Base-by-base conservation (phyloP, 2,329 filamentous ascomycete genomes). In the Aspergillus sp. region DNA sequence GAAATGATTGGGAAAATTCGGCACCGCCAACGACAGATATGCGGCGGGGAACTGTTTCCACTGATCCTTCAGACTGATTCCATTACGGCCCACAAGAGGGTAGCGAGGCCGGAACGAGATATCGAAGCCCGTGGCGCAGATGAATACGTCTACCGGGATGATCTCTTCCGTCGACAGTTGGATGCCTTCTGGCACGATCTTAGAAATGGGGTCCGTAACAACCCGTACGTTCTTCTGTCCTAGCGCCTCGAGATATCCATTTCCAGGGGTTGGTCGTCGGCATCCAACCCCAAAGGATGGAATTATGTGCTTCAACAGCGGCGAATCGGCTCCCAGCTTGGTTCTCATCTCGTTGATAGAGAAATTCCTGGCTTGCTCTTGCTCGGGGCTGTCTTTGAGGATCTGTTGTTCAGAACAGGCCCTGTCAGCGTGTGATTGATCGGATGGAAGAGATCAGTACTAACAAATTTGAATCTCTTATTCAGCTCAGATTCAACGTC, bases 1-100 rank as follows among this genome's bases (percentile, higher is more conserved):
- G 32, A 53, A 53, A 42, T 49, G 36, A n/a, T 58, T 81, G 6
- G 74, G 58, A 17, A 61, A 53, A 3, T 48, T 23, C 1, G 55
- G 42, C 4, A 49, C 53, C 2, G 57, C 53, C 11, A 65, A 47
- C 0, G 58, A 47, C 38, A 70, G 56, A 50, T 69, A 69, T 5
- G 65, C 61, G 47, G 63, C 43, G 5, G 66, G 60, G 3, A 49
- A 16, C 21, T 57, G 54, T 9, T 57, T 59, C 57, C 63, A 69
- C 16, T 41, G 13, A 11, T 49, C 41, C 11, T 25, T n/a, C 9
- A 53, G 20, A 31, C 48, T 45, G 7, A 42, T 21, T 6, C 40
- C 40, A 7, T 42, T 23, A 17, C 40, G 40, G 19, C 40, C 40
- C 14, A 42, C 4, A 2, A 42, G 17, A 21, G 40, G 40, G 21